Evolutionary conservation across 768 basidiomycete species (phyloP).

Genomic region (Tylopilus balloui): DNA sequence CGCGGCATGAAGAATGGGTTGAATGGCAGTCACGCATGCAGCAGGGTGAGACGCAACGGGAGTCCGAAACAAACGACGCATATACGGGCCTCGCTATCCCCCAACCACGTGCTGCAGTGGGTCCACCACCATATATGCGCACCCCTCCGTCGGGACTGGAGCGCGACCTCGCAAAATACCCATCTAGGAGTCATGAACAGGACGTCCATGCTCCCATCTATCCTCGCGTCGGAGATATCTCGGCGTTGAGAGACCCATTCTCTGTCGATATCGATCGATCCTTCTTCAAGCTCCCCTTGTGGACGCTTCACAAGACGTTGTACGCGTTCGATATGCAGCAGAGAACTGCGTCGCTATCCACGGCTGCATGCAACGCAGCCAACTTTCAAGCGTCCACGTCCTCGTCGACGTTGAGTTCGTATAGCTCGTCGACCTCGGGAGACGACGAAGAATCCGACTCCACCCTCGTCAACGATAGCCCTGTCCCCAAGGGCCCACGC

Average conservation of each 20-base stretch:
- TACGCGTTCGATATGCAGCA: conserved; percentile 58
- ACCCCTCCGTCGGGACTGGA: conserved; percentile 29
- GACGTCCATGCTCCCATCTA: conserved; percentile 32
- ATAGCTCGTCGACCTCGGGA: conserved; percentile 12
- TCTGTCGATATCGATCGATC: conserved; percentile 53
- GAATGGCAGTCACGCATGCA: conserved; percentile 29
- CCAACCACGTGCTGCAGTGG: background rate
- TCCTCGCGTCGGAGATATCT: conserved; percentile 63
- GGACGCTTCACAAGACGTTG: conserved; percentile 65
- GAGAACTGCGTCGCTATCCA: background rate
- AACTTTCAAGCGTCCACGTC: conserved; percentile 12
- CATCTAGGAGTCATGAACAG: conserved; percentile 6
- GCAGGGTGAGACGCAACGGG: conserved; percentile 3
- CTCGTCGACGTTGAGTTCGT: conserved; percentile 17
- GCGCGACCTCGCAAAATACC: conserved; percentile 21
- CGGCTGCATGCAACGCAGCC: conserved; percentile 15
- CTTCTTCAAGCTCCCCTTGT: conserved; percentile 52
- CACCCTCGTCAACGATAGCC: conserved; percentile 48
- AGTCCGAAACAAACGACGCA: conserved; percentile 15
- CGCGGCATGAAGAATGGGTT: conserved; percentile 50
- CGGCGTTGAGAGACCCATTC: conserved; percentile 54
- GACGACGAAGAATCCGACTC: conserved; percentile 50
- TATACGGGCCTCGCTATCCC: conserved; percentile 24
- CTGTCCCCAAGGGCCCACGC: conserved; percentile 1
- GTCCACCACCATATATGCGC: conserved; percentile 18